phyloP scores from a whole-genome alignment of 352 stramenopile genomes.

The Globisporangium nodosum region DNA sequence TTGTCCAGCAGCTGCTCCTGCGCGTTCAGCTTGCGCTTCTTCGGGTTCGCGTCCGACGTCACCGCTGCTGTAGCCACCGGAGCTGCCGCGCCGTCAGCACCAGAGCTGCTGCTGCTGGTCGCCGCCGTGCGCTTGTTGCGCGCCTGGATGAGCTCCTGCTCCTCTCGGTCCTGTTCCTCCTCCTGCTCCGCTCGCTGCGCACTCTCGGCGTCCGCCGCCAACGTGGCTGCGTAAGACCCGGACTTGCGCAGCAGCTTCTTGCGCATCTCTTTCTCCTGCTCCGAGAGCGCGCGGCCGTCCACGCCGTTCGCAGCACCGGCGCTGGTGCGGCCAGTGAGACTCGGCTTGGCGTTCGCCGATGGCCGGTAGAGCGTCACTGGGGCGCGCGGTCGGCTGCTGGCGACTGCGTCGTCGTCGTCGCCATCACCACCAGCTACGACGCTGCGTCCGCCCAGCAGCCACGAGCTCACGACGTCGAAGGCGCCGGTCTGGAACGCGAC shows the following conservation, averaged over 20 bases:
- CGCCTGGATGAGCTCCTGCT: slow-evolving; percentile 45
- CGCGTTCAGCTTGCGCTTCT: slow-evolving; percentile 61
- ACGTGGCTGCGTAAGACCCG: slow-evolving; percentile 17
- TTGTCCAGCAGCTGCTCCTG: slow-evolving; percentile 71
- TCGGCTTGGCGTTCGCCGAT: slow-evolving; percentile 20
- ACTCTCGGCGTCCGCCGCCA: slow-evolving; percentile 27
- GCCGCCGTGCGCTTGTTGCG: slow-evolving; percentile 19
- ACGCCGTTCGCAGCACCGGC: neutral
- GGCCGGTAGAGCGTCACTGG: slow-evolving; percentile 58
- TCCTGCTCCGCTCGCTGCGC: slow-evolving; percentile 20
- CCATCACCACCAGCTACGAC: slow-evolving; percentile 6
- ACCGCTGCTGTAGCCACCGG: neutral
- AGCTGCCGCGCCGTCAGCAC: neutral
- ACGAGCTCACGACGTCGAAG: slow-evolving; percentile 62
- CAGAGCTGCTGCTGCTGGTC: neutral
- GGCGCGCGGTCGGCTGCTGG: slow-evolving; percentile 5
- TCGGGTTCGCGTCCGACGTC: slow-evolving; percentile 6
- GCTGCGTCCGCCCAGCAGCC: slow-evolving; percentile 31
- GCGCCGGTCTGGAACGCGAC: slow-evolving; percentile 47
- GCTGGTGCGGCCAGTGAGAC: slow-evolving; percentile 22
- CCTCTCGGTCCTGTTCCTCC: slow-evolving; percentile 42
- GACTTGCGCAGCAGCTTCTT: slow-evolving; percentile 63
- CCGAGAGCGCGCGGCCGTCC: slow-evolving; percentile 27
- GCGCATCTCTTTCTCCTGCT: slow-evolving; percentile 68
- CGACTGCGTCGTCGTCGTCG: slow-evolving; percentile 7